A percentile compares a stretch with the other conserved stretches of the same genome.
phyloP scores from a whole-genome alignment of 768 basidiomycete genomes.

The Suillus plorans region DNA sequence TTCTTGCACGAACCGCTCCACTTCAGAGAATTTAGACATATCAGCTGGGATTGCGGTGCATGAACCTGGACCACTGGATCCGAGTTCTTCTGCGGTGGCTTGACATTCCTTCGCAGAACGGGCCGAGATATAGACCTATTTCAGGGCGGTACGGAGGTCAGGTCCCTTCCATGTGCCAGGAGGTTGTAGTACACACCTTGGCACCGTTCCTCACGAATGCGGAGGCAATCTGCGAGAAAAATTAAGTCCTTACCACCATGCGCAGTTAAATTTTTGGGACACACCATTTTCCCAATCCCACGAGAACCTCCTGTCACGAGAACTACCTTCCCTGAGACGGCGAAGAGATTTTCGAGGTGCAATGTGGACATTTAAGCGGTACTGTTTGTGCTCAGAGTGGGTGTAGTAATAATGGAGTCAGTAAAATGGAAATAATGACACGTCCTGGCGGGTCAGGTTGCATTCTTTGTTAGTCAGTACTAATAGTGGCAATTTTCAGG shows the following conservation, averaged over 20 bases:
- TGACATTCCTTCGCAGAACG: slow-evolving; percentile 53
- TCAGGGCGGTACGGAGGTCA: slow-evolving; percentile 4
- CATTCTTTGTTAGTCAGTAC: slow-evolving; percentile 1
- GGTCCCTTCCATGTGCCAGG: slow-evolving; percentile 15
- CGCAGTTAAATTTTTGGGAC: slow-evolving; percentile 11
- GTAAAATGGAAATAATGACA: slow-evolving; percentile 1
- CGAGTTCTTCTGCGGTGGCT: slow-evolving; percentile 51
- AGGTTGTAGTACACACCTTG: slow-evolving; percentile 34
- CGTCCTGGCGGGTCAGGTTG: not conserved
- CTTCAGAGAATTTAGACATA: slow-evolving; percentile 52
- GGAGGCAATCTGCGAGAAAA: slow-evolving; percentile 50
- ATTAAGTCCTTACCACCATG: slow-evolving; percentile 10
- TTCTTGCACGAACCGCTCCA: slow-evolving; percentile 51
- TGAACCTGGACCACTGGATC: slow-evolving; percentile 48
- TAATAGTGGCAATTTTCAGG: slow-evolving; percentile 9
- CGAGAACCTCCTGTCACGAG: slow-evolving; percentile 66
- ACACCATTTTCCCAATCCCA: slow-evolving; percentile 66
- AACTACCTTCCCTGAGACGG: slow-evolving; percentile 53
- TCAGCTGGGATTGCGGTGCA: slow-evolving; percentile 58
- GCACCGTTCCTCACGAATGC: slow-evolving; percentile 65
- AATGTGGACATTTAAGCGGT: slow-evolving; percentile 35
- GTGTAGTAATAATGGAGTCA: not conserved
- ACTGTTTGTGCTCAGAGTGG: not conserved
- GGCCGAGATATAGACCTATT: slow-evolving; percentile 62
- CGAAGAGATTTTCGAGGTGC: slow-evolving; percentile 41